These are phyloP conservation scores for Earliella scabrosa DNA, from an alignment of 1,284 basidiomycete species.

Conservation along the genomic window DNA sequence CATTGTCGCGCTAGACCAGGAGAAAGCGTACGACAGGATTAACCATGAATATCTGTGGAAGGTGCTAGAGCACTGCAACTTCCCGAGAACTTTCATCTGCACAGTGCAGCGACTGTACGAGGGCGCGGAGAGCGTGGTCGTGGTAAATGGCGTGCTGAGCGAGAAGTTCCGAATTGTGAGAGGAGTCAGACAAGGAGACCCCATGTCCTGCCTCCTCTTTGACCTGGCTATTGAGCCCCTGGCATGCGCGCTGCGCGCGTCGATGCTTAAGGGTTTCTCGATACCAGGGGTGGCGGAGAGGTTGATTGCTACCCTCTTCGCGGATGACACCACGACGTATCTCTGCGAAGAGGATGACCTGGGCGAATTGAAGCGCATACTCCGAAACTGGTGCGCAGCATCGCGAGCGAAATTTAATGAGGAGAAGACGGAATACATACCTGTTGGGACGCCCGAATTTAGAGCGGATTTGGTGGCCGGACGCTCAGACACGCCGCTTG, in stretches of 20 bases:
- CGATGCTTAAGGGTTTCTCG: constrained; percentile 33
- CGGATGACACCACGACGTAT: too few relatives aligned
- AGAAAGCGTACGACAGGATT: too few relatives aligned
- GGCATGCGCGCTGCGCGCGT: constrained; percentile 32
- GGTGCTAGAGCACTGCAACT: constrained; percentile 16
- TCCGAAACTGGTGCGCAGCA: constrained; percentile 35
- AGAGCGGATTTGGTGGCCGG: constrained; percentile 9
- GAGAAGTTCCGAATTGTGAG: constrained; percentile 22
- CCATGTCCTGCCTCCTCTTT: too few relatives aligned
- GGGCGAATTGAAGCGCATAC: constrained; percentile 19
- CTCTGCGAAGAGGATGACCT: constrained; percentile 33
- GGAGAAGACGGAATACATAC: constrained; percentile 39
- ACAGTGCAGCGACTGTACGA: constrained; percentile 29
- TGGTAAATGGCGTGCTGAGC: constrained; percentile 34
- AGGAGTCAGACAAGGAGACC: constrained; percentile 39
- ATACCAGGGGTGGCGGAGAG: constrained; percentile 23
- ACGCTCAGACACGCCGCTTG: background rate
- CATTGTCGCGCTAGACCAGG: too few relatives aligned
- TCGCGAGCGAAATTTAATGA: constrained; percentile 39
- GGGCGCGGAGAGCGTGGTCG: constrained; percentile 26
- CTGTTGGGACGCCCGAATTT: constrained; percentile 29
- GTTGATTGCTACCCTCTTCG: constrained; percentile 34
- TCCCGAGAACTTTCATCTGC: constrained; percentile 27
- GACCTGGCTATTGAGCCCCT: too few relatives aligned
- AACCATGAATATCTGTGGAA: constrained; percentile 37